Base-by-base conservation (phyloP, 768 basidiomycete species). In the Lactarius sanguifluus region DNA sequence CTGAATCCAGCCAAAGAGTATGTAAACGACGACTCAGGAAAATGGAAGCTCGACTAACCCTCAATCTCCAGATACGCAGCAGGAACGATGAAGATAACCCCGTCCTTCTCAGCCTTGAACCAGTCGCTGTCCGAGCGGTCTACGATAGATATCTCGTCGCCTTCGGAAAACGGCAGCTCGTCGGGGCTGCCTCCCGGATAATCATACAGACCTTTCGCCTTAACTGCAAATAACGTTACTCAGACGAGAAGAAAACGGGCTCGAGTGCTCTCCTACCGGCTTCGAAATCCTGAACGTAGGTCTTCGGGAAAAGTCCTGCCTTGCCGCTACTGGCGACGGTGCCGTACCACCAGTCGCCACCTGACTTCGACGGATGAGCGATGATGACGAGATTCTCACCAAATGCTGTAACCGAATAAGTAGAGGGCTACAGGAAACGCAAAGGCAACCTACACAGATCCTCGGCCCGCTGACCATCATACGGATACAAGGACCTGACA, bases 301-400 rank as follows among this genome's bases (percentile, higher is more conserved):
- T 87, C 74, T 88, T 87, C 1, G 96, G 96, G 86, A 98, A 93
- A 79, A 96, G 86, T 1, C 97, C 97, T 40, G 83, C 80, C 72
- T 83, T 86, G 23, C 89, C 87, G 61, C 81, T 84, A 62, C 80
- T 85, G 38, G 87, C 77, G 18, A 84, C 75, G 5, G 81, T 90
- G 32, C 94, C 95, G 74, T 91, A 92, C 92, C 94, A 96, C 97
- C 97, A 98, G 68, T 94, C 92, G 45, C 90, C 87, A 23, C 83
- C 86, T 38, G 87, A 81, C 76, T 92, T 96, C 20, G 95, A 92
- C 0, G 95, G 94, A 76, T 96, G 85, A 13, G 91, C 94, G 40
- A 80, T 76, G 15, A 98, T 78, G 59, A 95, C 81, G 30, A 87
- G 72, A 75, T 98, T 94, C 73, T 91, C 88, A 30, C 76, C 83